Base-by-base conservation (phyloP, 1,284 basidiomycete species). In the Anthracocystis walkeri region DNA sequence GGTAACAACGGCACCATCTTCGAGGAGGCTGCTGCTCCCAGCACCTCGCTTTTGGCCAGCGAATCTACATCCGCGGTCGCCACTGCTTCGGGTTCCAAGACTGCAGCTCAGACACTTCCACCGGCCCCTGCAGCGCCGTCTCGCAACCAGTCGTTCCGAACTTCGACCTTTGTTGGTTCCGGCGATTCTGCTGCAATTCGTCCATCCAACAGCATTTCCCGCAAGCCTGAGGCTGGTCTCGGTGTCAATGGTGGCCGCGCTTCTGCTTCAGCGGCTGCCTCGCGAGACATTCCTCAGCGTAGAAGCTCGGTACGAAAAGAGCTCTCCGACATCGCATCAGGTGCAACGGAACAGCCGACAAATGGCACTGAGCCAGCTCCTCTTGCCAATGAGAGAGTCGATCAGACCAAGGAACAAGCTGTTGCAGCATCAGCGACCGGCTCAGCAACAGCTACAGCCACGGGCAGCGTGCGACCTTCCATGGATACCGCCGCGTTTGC, bases 141-240 rank as follows among this genome's bases (percentile, higher is more conserved):
- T 29, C 71, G 75, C 46, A 77, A 77, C 53, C 75, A 77, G 52
- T 68, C 67, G 5, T 77, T 77, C 58, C 71, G 75, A 29, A 67
- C 55, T 11, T 74, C 71, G 16, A 31, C 58, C 27, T 74, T 77
- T 56, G 61, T 38, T 53, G 62, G 50, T 16, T 44, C 57, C 44
- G 44, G 57, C 40, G 67, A 69, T 38, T 14, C 53, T 18, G 31
- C 42, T 11, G 16, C 44, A 7, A 18, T 53, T 29, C 53, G 40
- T 25, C 63, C 64, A 44, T 64, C 73, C 1, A 50, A 38, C 54
- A 75, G 67, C 23, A 29, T 75, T 3, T 58, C 60, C 14, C 67
- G 73, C 49, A 71, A 67, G 38, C 64, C 67, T 3, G 44, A 50
- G 10, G 50, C 64, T n/a, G 20, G 54, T 20, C 40, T 49, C 18